Evolutionary conservation across 1,139 yeast genomes (phyloP), one percentile per base, ranked within the genome.

Genomic region (Eremothecium sinecaudum): DNA sequence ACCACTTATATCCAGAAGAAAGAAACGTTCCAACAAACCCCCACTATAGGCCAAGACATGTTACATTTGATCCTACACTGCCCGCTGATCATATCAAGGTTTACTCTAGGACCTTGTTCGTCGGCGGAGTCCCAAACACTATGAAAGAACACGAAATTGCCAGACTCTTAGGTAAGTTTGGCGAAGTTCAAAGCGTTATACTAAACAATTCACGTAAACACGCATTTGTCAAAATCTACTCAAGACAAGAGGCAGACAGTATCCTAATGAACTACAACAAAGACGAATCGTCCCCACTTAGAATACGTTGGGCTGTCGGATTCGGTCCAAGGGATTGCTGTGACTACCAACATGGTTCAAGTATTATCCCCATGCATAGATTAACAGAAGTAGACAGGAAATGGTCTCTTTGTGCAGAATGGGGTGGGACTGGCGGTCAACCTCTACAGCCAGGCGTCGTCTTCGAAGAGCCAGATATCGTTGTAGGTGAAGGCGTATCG

Each of bases 251-350:
- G 58, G 98, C 98, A 16, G 95, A 84, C 54, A 73, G 69, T 43
- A 87, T 86, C 42, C 73, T 66, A 58, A 74, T 59, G 50, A 72
- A 48, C 60, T 77, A 69, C 45, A 67, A 67, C 44, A 65, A 67
- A 40, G 66, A 66, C 34, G 78, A 79, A 4, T 55, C 66, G 53
- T 71, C 64, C 46, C 77, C 69, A 33, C 72, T 75, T 54, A 82
- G 90, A 63, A 83, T 93, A 7, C 73, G 96, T 55, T 90, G 98
- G 98, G 98, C 97, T 46, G 97, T 90, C 44, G 98, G 98, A 2
- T 90, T 83, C 55, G 98, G 98, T 3, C 98, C 98, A 34, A 76
- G 98, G 66, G 97, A 90, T 57, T 87, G 97, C 64, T 84, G 95
- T 59, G 92, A 90, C 59, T 90, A 90, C 58, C 90, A 80, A 54